These are phyloP conservation scores for Mycosphaerelloides madeirae DNA, from an alignment of 2,329 filamentous ascomycete species.

Conservation along the genomic window DNA sequence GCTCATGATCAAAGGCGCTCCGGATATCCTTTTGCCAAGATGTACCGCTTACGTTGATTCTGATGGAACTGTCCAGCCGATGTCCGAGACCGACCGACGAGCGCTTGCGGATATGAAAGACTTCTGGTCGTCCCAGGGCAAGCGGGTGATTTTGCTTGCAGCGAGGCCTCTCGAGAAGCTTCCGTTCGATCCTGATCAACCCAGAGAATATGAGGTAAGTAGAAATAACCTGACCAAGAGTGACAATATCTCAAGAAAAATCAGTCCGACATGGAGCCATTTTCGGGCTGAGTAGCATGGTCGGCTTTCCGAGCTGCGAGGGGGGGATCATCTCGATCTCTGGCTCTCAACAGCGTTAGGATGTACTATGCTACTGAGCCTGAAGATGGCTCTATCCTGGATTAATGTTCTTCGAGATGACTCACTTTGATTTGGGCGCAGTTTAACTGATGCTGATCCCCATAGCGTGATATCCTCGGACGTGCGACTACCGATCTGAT, in stretches of 20 bases:
- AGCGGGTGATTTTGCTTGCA: constrained; percentile 65
- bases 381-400: too few species aligned
- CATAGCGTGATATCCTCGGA: constrained; percentile 57
- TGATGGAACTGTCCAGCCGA: constrained; percentile 49
- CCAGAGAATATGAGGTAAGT: constrained; percentile 50
- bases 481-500: constrained; percentile 44
- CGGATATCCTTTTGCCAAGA: constrained; percentile 64
- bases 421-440: too few species aligned
- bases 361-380: too few species aligned
- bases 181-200: constrained; percentile 52
- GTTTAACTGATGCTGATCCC: too few species aligned
- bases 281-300: too few species aligned
- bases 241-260: too few species aligned
- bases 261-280: too few species aligned
- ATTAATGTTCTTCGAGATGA: too few species aligned
- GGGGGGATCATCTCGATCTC: too few species aligned
- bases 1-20: constrained; percentile 73
- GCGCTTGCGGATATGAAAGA: constrained; percentile 60
- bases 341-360: too few species aligned
- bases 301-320: too few species aligned
- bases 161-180: constrained; percentile 49
- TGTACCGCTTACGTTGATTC: constrained; percentile 55
- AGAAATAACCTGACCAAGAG: too few species aligned
- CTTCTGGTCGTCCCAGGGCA: constrained; percentile 62
- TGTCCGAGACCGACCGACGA: constrained; percentile 51